Conservation (phyloP, 2,329 filamentous ascomycete genomes). For the Colletotrichum navitas region DNA sequence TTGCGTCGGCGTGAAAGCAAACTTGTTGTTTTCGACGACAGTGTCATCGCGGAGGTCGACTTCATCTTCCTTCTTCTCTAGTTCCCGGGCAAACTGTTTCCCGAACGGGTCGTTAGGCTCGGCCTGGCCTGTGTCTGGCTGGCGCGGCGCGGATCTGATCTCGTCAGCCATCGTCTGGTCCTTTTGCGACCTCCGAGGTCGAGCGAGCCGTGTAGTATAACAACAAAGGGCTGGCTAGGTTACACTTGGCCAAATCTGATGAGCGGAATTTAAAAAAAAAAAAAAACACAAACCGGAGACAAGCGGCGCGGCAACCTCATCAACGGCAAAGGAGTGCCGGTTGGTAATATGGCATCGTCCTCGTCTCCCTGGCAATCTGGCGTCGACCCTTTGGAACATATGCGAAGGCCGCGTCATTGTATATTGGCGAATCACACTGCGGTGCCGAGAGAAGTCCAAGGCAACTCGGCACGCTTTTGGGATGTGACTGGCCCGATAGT, state of each 20-base stretch:
- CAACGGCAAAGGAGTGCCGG: not conserved
- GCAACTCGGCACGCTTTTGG: slow-evolving; percentile 31
- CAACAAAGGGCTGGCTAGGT: not conserved
- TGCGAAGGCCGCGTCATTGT: slow-evolving; percentile 36
- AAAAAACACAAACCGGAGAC: not conserved
- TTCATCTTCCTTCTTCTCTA: slow-evolving; percentile 8
- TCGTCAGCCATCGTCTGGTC: slow-evolving; percentile 55
- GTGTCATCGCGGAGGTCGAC: slow-evolving; percentile 37
- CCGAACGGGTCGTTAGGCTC: slow-evolving; percentile 43
- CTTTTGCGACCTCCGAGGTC: slow-evolving; percentile 1
- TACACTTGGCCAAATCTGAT: slow-evolving; percentile 20
- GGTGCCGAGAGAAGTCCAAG: slow-evolving; percentile 33
- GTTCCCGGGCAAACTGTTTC: not conserved
- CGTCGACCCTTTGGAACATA: slow-evolving; percentile 14
- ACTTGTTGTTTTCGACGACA: slow-evolving; percentile 57
- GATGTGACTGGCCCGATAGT: slow-evolving; percentile 18
- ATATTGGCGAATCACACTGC: slow-evolving; percentile 34
- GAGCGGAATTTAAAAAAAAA: not conserved
- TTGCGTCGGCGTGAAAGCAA: slow-evolving; percentile 67
- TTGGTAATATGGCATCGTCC: slow-evolving; percentile 9
- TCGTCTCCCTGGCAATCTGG: not conserved
- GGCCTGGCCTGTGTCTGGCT: slow-evolving; percentile 60
- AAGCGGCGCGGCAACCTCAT: not conserved
- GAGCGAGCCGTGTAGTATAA: not conserved
- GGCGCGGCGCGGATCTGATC: slow-evolving; percentile 66